Evolutionary conservation across 768 basidiomycete genomes (phyloP).

Genomic region (Trichaptum fuscoviolaceum): DNA sequence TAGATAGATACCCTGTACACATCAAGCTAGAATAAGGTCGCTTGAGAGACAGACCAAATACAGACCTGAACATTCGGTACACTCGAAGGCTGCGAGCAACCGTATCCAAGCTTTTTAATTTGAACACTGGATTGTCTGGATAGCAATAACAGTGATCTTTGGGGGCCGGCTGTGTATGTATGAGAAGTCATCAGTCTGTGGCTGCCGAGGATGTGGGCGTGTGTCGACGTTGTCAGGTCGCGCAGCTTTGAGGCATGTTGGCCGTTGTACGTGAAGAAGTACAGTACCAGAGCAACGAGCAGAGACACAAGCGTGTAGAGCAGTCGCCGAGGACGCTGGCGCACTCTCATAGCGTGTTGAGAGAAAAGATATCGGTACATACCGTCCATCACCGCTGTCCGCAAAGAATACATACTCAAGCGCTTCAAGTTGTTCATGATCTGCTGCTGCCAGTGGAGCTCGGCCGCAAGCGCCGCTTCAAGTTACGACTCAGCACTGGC

Average conservation of each 20-base stretch:
- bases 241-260: neutral
- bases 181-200: neutral
- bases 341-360: neutral
- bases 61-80: neutral
- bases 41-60: neutral
- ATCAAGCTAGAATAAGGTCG: neutral
- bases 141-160: slow-evolving; percentile 3
- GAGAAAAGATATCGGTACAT: neutral
- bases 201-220: neutral
- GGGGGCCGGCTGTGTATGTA: neutral
- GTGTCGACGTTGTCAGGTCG: neutral
- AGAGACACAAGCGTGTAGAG: neutral
- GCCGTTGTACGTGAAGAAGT: neutral
- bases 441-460: neutral
- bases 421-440: no score
- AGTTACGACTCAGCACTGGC: no score
- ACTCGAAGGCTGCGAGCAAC: neutral
- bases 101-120: neutral
- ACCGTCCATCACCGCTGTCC: neutral
- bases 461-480: no score
- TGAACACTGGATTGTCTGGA: neutral
- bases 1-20: neutral
- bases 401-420: neutral
- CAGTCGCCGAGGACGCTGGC: neutral
- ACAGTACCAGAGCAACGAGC: neutral